Evolutionary conservation across 805 yeast genomes (phyloP), one percentile per base, ranked within the genome.

Genomic region (Cyberlindnera mrakii): DNA sequence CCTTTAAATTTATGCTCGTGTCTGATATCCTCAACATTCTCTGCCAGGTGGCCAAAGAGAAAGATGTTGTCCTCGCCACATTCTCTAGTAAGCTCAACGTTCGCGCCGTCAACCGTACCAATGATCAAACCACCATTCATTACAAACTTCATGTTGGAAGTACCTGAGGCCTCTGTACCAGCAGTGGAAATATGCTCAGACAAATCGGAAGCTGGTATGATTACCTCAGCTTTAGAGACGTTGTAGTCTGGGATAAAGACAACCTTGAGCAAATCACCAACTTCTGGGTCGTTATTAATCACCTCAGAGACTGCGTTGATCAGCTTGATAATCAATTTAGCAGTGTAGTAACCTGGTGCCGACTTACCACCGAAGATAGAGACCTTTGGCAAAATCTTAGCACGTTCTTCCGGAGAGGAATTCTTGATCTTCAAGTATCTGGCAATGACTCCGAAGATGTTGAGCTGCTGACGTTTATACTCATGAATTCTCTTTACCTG

Each of bases 281-380:
- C 73, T 25, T 82, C 90, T 1, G 73, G 65, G 60, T 89, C 97
- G 47, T 73, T 74, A 66, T 89, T 89, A 49, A 89, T 79, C 39
- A 87, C 91, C 6, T 77, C 80, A 29, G 85, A 82, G 32, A 88
- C 96, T 42, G 85, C 66, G 63, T 85, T 89, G 59, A 89, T 77
- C 63, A 89, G 73, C 64, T 88, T 87, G 61, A 89, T 90, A 58
- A 89, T 85, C 45, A 85, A 77, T 67, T 89, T 89, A 46, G 97
- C 97, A 80, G 89, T 86, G 68, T 86, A 89, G 64, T 89, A 89
- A 51, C 97, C 97, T n/a, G 97, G 97, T 10, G 97, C 97, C 46
- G 95, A 85, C 67, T 90, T 89, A 60, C 97, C 97, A 52, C 97
- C 97, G 64, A 90, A 80, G 47, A 89, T 76, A 35, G 80, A 75